Conservation (phyloP, 2,329 filamentous ascomycete species). For the Penicillium brasilianum region DNA sequence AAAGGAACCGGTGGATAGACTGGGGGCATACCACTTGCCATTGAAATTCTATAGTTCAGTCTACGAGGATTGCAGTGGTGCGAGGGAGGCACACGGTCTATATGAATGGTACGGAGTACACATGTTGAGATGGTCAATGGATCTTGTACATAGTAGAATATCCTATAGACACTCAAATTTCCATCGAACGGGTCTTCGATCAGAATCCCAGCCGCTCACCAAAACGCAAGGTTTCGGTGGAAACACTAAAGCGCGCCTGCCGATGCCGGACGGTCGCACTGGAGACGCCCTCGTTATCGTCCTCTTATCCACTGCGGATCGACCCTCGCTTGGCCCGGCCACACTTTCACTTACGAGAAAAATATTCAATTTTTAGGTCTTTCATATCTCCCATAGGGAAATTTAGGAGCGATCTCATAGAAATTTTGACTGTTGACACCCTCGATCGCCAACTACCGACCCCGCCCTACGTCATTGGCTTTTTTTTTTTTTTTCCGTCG, state of each 20-base stretch:
- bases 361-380: not conserved
- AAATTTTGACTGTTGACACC: not conserved
- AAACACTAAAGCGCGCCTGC: not conserved
- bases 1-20: slow-evolving; percentile 13
- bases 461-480: slow-evolving; percentile 4
- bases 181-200: not conserved
- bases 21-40: slow-evolving; percentile 6
- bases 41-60: not conserved
- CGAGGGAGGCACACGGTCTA: not conserved
- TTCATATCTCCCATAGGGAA: not conserved
- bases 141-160: not conserved
- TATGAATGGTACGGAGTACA: not conserved
- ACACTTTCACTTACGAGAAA: not conserved
- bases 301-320: slow-evolving; percentile 2
- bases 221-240: not conserved
- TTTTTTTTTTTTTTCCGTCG: not conserved
- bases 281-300: slow-evolving; percentile 7
- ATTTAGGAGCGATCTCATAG: not conserved
- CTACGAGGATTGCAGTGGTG: not conserved
- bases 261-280: slow-evolving; percentile 9
- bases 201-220: not conserved
- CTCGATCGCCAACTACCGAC: not conserved
- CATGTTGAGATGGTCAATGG: not conserved
- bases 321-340: slow-evolving; percentile 1
- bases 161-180: not conserved